Evolutionary conservation across 1,139 yeast species (phyloP).

Genomic region (Candida albicans): DNA sequence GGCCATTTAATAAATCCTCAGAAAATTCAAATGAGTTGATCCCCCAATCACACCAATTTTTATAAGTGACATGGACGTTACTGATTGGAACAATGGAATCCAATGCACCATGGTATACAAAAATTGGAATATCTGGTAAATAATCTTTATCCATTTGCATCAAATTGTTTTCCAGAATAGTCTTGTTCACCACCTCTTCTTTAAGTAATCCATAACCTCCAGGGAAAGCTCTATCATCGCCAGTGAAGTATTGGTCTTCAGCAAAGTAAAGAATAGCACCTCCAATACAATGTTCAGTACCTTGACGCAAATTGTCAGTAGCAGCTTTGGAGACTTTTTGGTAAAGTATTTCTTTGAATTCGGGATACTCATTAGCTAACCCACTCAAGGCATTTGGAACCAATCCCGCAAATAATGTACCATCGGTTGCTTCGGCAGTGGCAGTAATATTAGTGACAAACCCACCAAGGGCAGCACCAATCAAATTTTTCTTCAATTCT

Average conservation of each 20-base stretch:
- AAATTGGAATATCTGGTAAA: slow-evolving; percentile 34
- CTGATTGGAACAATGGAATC: slow-evolving; percentile 31
- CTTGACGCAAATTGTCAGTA: slow-evolving; percentile 1
- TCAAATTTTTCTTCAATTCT: slow-evolving; percentile 24
- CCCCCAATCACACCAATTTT: slow-evolving; percentile 33
- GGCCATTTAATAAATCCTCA: slow-evolving; percentile 26
- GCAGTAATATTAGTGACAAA: slow-evolving; percentile 27
- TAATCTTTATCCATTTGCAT: slow-evolving; percentile 13
- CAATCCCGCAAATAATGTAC: slow-evolving; percentile 27
- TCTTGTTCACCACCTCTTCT: slow-evolving; percentile 14
- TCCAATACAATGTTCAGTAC: slow-evolving; percentile 5
- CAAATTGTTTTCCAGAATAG: slow-evolving; percentile 24
- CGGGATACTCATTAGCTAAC: slow-evolving; percentile 27
- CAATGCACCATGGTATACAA: slow-evolving; percentile 31
- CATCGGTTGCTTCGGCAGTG: slow-evolving; percentile 27
- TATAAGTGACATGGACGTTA: slow-evolving; percentile 24
- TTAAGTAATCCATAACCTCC: slow-evolving; percentile 20
- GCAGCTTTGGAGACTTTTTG: slow-evolving; percentile 3
- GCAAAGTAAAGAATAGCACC: slow-evolving; percentile 1
- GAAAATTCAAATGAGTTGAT: slow-evolving; percentile 31
- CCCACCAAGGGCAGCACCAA: slow-evolving; percentile 37
- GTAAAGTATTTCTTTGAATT: slow-evolving; percentile 3
- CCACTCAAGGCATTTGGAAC: slow-evolving; percentile 28
- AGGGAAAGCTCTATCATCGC: neutral
- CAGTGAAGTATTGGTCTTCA: slow-evolving; percentile 8